Conservation (phyloP, 2,329 filamentous ascomycete species). For the Alternaria sp. region DNA sequence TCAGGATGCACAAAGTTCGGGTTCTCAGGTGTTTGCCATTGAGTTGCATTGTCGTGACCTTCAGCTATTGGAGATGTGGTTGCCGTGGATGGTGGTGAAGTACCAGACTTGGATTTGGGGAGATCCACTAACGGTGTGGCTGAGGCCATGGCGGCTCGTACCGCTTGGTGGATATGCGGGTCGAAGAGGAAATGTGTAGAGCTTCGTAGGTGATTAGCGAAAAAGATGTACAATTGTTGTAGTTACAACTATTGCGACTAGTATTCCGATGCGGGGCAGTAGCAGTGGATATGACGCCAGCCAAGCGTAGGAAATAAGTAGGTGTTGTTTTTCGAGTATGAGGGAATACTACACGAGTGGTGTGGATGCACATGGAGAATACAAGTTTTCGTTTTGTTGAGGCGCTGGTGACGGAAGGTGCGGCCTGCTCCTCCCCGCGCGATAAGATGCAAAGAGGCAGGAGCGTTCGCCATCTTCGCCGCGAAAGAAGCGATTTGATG, state of each 20-base stretch:
- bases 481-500: neutral
- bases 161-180: constrained; percentile 7
- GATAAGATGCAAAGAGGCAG: neutral
- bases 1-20: constrained; percentile 36
- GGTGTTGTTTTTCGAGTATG: neutral
- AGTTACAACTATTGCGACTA: neutral
- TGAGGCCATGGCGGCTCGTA: constrained; percentile 35
- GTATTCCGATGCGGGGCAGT: constrained; percentile 1
- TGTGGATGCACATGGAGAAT: neutral
- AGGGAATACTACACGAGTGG: neutral
- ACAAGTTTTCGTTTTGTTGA: constrained; percentile 11
- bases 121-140: constrained; percentile 36
- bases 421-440: constrained; percentile 5
- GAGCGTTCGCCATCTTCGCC: neutral
- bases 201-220: neutral
- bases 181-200: constrained; percentile 7
- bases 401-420: constrained; percentile 16
- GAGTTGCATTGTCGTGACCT: constrained; percentile 3
- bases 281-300: neutral
- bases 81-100: constrained; percentile 13
- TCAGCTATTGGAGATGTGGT: constrained; percentile 12
- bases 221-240: neutral
- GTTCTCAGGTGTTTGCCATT: constrained; percentile 14
- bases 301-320: too few relatives aligned
- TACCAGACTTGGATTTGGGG: constrained; percentile 38